phyloP scores from a whole-genome alignment of 805 yeast genomes.

The Saccharomycopsis lassenensis region DNA sequence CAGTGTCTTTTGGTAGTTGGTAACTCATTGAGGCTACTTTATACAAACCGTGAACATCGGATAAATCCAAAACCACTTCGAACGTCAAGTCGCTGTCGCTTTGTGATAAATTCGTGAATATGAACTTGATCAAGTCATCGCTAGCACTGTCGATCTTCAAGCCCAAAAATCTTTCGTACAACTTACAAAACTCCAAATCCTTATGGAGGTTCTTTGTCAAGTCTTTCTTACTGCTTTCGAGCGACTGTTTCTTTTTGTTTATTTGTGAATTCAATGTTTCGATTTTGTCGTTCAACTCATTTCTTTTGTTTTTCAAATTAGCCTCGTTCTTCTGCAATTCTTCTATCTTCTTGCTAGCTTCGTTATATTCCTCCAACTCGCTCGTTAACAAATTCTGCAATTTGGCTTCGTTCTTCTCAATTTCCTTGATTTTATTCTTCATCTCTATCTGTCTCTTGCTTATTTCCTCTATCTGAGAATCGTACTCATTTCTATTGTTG shows the following conservation, averaged over 20 bases:
- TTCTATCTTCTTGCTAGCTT: too few relatives aligned
- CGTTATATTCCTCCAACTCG: too few relatives aligned
- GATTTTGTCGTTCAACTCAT: slow-evolving; percentile 3
- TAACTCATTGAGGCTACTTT: slow-evolving; percentile 5
- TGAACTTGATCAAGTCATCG: slow-evolving; percentile 14
- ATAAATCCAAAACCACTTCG: slow-evolving; percentile 13
- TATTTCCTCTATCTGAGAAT: too few relatives aligned
- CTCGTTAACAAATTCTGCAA: too few relatives aligned
- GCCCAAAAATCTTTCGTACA: slow-evolving; percentile 16
- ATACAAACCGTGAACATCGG: slow-evolving; percentile 9
- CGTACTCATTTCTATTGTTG: too few relatives aligned
- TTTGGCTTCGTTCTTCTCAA: too few relatives aligned
- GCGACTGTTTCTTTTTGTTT: slow-evolving; percentile 2
- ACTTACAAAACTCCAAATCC: slow-evolving; percentile 13
- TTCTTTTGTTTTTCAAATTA: slow-evolving; percentile 1
- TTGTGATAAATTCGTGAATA: slow-evolving; percentile 12
- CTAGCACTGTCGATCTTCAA: slow-evolving; percentile 15
- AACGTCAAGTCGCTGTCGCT: slow-evolving; percentile 7
- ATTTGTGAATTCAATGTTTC: slow-evolving; percentile 9
- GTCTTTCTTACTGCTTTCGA: slow-evolving; percentile 8
- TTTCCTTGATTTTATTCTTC: too few relatives aligned
- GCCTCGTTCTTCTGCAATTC: too few relatives aligned
- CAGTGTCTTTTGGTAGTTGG: slow-evolving; percentile 6
- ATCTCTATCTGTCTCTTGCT: too few relatives aligned
- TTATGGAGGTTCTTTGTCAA: slow-evolving; percentile 7